phyloP scores from a whole-genome alignment of 2,329 filamentous ascomycete genomes.

The Microsporum ferrugineum region DNA sequence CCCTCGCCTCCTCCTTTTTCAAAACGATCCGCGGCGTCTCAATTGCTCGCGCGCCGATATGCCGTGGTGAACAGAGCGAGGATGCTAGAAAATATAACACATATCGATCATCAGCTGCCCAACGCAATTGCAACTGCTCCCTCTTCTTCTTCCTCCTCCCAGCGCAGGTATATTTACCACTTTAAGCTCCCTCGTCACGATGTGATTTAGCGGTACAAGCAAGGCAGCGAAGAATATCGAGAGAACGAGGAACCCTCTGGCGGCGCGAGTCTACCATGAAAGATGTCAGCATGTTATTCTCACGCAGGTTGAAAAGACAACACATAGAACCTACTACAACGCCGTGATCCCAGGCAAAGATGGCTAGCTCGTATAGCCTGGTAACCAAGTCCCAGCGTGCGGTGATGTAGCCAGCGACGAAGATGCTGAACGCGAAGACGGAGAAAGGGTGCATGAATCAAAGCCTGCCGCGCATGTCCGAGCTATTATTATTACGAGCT shows the following conservation, averaged over 20 bases:
- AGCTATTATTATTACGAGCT: not conserved
- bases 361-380: slow-evolving; percentile 86
- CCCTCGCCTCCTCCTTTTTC: slow-evolving; percentile 25
- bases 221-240: slow-evolving; percentile 76
- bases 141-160: not conserved
- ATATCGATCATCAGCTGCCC: not conserved
- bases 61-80: slow-evolving; percentile 62
- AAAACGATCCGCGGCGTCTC: slow-evolving; percentile 88
- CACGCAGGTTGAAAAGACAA: not conserved
- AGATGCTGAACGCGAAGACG: slow-evolving; percentile 88
- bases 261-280: slow-evolving; percentile 56
- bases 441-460: slow-evolving; percentile 91
- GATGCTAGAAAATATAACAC: slow-evolving; percentile 50
- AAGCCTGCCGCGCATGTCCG: slow-evolving; percentile 25
- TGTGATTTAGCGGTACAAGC: slow-evolving; percentile 68
- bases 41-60: slow-evolving; percentile 94
- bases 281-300: not conserved
- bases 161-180: slow-evolving; percentile 48
- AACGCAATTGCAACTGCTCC: not conserved
- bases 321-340: slow-evolving; percentile 55
- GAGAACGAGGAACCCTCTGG: slow-evolving; percentile 72
- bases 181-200: slow-evolving; percentile 68
- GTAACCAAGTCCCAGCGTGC: slow-evolving; percentile 98
- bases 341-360: slow-evolving; percentile 98
- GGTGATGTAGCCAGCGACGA: slow-evolving; percentile 98